Evolutionary conservation across 2,329 filamentous ascomycete species (phyloP), one percentile per base, ranked within the genome.

Genomic region (Ophidiomyces ophidiicola): DNA sequence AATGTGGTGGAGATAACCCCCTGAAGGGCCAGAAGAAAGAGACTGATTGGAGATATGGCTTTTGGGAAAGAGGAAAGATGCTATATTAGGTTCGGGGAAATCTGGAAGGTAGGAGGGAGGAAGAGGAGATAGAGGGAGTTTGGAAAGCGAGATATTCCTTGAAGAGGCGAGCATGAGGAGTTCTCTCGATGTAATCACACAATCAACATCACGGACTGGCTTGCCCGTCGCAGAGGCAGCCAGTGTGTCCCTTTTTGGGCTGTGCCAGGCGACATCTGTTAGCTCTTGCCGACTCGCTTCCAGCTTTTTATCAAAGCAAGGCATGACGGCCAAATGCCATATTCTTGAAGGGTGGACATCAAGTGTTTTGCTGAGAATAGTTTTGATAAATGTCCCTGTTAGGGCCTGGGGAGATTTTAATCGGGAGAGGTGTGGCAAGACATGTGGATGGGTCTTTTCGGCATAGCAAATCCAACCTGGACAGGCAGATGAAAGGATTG

Each of bases 401-500:
- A 98, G 64, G 18, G 90, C 88, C 60, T 98, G 90, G 10, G 90
- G 88, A 4, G 87, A 94, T 59, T 96, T 98, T 46, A 96, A 71
- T 35, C 76, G 76, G 42, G 87, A 94, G 39, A 98, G 70, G 59
- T 98, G 86, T 19, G 86, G 85, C 35, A 98, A 71, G 40, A 96
- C 78, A 54, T 94, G 80, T 1, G 90, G 86, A 54, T 98, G 90
- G 40, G 88, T 96, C 65, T 98, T 96, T 60, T 98, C 90, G 18
- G 88, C 88, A 55, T 98, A 98, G 63, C 90, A 98, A 41, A 98
- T 88, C 87, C 92, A 98, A 5, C 90, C 90, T 1, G 90, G 90
- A 58, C 90, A 98, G 14, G 85, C 85, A 3, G 87, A 87, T 6
- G 87, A 85, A 30, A 98, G 70, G 18, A 69, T 58, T 15, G 65